These are phyloP conservation scores for Heritiera littoralis DNA, from an alignment of 345 rosid species.

Conservation along the genomic window DNA sequence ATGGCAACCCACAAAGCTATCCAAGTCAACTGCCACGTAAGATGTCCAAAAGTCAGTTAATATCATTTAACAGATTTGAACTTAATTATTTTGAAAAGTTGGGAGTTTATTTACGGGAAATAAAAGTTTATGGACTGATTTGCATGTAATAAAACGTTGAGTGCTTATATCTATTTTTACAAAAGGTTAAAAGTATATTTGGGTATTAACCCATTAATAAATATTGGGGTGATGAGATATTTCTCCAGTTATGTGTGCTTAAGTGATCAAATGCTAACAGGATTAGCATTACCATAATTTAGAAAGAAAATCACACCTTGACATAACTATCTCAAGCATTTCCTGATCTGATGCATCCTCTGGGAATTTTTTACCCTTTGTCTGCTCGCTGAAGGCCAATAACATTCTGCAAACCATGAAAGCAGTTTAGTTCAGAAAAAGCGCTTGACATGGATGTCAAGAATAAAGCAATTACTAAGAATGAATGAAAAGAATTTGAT, in stretches of 20 bases:
- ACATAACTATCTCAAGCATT: conserved; percentile 93
- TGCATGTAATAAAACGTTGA: too few relatives aligned
- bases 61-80: too few relatives aligned
- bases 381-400: conserved; percentile 80
- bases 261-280: not conserved
- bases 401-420: conserved; percentile 70
- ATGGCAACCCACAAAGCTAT: too few relatives aligned
- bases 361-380: conserved; percentile 64
- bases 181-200: too few relatives aligned
- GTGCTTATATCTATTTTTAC: too few relatives aligned
- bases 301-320: conserved; percentile 46
- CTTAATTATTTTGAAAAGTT: too few relatives aligned
- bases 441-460: not conserved
- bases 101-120: too few relatives aligned
- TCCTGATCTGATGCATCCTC: conserved; percentile 83
- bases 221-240: not conserved
- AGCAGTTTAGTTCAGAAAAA: conserved; percentile 10
- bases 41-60: too few relatives aligned
- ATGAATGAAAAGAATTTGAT: not conserved
- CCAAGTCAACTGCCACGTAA: too few relatives aligned
- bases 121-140: too few relatives aligned
- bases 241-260: not conserved
- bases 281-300: conserved; percentile 6
- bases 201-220: not conserved
- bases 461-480: conserved; percentile 1